Evolutionary conservation across 306 rosid genomes (phyloP), one percentile per base, ranked within the genome.

Genomic region (Inga oerstediana): DNA sequence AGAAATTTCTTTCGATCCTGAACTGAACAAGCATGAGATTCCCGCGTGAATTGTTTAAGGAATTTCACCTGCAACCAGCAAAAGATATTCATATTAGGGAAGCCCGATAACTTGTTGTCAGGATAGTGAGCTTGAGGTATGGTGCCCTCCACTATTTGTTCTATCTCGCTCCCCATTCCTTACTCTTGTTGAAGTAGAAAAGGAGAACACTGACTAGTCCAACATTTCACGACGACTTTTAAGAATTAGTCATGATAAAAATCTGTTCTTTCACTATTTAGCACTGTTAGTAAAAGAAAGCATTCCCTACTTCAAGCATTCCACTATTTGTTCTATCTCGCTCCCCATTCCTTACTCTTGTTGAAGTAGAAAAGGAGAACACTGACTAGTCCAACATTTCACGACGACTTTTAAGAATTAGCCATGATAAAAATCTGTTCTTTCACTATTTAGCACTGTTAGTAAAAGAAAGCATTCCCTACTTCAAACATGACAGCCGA

Each of bases 31-130:
- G 86, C 81, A 86, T 87, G 85, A 8, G 94, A 88, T 15, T 96
- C 98, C 72, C 79, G 84, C 24, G 92, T 75, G 37, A 96, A 89
- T 76, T 85, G 91, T 67, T 88, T 84, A 8, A 96, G 91, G 44
- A 96, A 96, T 89, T 88, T 93, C 93, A 91, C 99, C 99, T 96
- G 88, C 79, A 85, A 82, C 76, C 65, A 75, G 61, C 16, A 67
- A 37, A 39, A 24, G 14, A 54, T 22, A 48, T 48, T 48, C 52
- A 12, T 48, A 68, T 64, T 30, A 30, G 41, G 19, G 34, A 61
- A 32, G 69, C 20, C 69, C 39, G 13, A 27, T 12, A 48, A 48
- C 15, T 48, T 48, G 52, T 48, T 48, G 52, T 10, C 10, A 48
- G 52, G 52, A 48, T 48, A 48, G 52, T 48, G 52, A 10, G 10